phyloP scores from a whole-genome alignment of 202 grass and related monocot species.

The Setaria italica region DNA sequence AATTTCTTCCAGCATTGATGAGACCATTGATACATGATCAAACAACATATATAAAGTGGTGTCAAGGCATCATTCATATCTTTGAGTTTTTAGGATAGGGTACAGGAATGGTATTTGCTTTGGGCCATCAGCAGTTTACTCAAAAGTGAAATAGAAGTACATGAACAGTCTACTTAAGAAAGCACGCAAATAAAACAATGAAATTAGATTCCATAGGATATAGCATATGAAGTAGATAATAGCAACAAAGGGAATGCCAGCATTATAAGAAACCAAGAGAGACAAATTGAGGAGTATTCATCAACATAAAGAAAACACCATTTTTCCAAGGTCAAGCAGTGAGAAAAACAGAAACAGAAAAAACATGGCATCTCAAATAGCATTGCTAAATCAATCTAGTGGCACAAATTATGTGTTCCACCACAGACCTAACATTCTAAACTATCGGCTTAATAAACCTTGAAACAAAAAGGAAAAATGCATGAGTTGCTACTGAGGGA shows the following conservation, averaged over 20 bases:
- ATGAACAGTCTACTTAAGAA: slow-evolving; percentile 15
- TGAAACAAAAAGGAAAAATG: slow-evolving; percentile 13
- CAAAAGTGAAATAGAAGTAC: neutral
- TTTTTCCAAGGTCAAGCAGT: neutral
- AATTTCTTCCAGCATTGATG: slow-evolving; percentile 29
- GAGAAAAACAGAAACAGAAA: neutral
- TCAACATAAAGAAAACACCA: slow-evolving; percentile 20
- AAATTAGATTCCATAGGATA: neutral
- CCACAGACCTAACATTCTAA: slow-evolving; percentile 7
- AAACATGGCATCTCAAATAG: neutral
- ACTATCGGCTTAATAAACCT: neutral
- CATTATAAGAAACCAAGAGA: slow-evolving; percentile 11
- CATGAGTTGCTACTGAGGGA: neutral
- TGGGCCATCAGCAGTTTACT: slow-evolving; percentile 32
- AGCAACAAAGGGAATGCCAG: neutral
- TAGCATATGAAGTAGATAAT: neutral
- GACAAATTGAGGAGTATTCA: slow-evolving; percentile 21
- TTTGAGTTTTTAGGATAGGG: slow-evolving; percentile 29
- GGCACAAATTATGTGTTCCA: slow-evolving; percentile 11
- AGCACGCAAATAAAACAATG: slow-evolving; percentile 1
- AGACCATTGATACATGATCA: slow-evolving; percentile 12
- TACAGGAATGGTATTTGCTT: slow-evolving; percentile 1
- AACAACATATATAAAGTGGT: neutral
- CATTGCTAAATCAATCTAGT: slow-evolving; percentile 6
- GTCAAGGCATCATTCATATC: neutral